Conservation (phyloP, 1,284 basidiomycete genomes). For the Boletellus dicymbophilus region DNA sequence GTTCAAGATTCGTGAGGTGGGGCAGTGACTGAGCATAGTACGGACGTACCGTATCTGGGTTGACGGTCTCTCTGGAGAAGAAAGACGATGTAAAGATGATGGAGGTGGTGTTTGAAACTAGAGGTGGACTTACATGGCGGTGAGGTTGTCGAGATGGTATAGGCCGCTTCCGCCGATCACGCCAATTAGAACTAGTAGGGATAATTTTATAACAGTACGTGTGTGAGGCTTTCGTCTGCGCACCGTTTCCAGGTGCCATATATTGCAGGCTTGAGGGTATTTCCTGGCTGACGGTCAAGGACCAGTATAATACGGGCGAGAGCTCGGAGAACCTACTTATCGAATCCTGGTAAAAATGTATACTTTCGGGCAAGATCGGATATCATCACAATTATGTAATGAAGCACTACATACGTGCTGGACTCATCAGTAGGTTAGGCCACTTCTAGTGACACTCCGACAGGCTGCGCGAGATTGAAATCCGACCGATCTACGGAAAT, state of each 20-base stretch:
- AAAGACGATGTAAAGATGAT: background rate
- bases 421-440: too few relatives aligned
- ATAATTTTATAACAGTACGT: background rate
- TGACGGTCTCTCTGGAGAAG: slow-evolving; percentile 58
- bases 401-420: too few relatives aligned
- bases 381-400: too few relatives aligned
- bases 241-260: slow-evolving; percentile 27
- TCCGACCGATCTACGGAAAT: too few relatives aligned
- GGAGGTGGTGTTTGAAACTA: background rate
- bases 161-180: slow-evolving; percentile 86
- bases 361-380: too few relatives aligned
- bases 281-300: background rate
- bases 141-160: slow-evolving; percentile 90
- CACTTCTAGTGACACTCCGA: too few relatives aligned
- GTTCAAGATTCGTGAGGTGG: background rate
- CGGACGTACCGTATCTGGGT: slow-evolving; percentile 67
- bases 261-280: background rate
- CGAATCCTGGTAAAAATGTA: too few relatives aligned
- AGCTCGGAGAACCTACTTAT: background rate
- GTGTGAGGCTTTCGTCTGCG: background rate
- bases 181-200: slow-evolving; percentile 66
- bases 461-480: too few relatives aligned
- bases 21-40: too few relatives aligned
- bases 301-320: too few relatives aligned
- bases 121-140: slow-evolving; percentile 60